Evolutionary conservation across 768 basidiomycete species (phyloP), one percentile per base, ranked within the genome.

Genomic region (Epithele typhae): DNA sequence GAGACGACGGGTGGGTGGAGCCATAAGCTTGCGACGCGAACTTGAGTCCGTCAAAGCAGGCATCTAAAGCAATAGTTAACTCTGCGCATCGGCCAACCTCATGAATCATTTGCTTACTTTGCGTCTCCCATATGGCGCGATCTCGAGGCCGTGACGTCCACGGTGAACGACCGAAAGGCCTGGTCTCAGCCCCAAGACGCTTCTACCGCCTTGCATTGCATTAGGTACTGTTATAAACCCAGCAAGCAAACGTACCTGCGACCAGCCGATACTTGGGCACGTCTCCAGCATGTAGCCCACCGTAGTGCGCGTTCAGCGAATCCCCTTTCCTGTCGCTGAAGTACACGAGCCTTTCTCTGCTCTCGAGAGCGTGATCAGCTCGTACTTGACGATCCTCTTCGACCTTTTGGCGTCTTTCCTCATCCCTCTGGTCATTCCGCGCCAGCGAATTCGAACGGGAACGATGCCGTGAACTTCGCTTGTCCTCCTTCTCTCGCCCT

Each of bases 271-370:
- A 85, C 61, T 76, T 86, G 14, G 87, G 85, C 21, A 87, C 64
- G 54, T 84, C 77, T 14, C 81, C 73, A 23, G 74, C 60, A 57
- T 86, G 71, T 25, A 85, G 56, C 3, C 78, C 67, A n/a, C 84
- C 87, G 55, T 85, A 89, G 35, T 73, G 73, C 25, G 86, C 64
- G 58, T 85, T 88, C 43, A 81, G 65, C 36, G 64, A 51, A 61
- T 90, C 87, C 2, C 85, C 86, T 55, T 75, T 78, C 40, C 74
- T 71, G 60, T 89, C 87, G 11, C 78, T 79, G 59, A 75, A 87
- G 64, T 77, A 88, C 8, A 66, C 48, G 25, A 59, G 62, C 23
- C 60, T 52, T 14, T 55, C 58, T 30, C 53, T 44, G n/a, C n/a
- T n/a, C n/a, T n/a, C n/a, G n/a, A n/a, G n/a, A n/a, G n/a, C n/a